Percentiles rank a stretch among this genome's conserved stretches.
Conservation (phyloP, 1,284 basidiomycete genomes). For the Fomes fomentarius region DNA sequence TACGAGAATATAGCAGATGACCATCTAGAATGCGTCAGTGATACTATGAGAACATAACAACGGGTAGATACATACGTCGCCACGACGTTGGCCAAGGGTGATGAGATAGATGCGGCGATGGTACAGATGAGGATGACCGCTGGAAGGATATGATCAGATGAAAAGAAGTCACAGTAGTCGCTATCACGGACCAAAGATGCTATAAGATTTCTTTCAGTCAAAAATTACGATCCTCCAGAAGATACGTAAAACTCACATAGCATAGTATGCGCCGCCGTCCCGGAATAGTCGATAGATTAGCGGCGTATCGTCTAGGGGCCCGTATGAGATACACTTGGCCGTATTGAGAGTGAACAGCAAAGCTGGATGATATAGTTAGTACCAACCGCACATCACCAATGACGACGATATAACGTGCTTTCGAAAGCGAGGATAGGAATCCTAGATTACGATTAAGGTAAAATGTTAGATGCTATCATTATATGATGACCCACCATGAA, state of each 20-base stretch:
- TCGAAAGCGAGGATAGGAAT: slow-evolving; percentile 19
- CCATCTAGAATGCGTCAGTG: not conserved
- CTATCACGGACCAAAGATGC: slow-evolving; percentile 8
- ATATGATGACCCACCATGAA: slow-evolving; percentile 9
- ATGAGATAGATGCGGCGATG: not conserved
- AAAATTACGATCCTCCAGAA: too few relatives aligned
- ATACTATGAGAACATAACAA: not conserved
- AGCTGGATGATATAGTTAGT: not conserved
- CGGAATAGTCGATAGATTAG: slow-evolving; percentile 20
- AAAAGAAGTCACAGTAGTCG: not conserved
- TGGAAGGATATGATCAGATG: not conserved
- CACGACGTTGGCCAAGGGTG: not conserved
- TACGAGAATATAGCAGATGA: slow-evolving; percentile 5
- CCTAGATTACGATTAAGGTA: slow-evolving; percentile 3
- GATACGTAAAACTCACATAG: slow-evolving; percentile 10
- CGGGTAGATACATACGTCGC: slow-evolving; percentile 6
- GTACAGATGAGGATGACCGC: slow-evolving; percentile 15
- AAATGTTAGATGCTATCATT: too few relatives aligned
- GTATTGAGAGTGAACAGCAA: slow-evolving; percentile 20
- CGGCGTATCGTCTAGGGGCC: slow-evolving; percentile 16
- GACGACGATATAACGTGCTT: not conserved
- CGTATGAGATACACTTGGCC: slow-evolving; percentile 20
- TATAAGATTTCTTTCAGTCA: not conserved
- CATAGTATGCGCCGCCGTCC: slow-evolving; percentile 19
- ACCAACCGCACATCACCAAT: not conserved